These are phyloP conservation scores for Alternaria viburni DNA, from an alignment of 2,329 filamentous ascomycete species.

Conservation along the genomic window DNA sequence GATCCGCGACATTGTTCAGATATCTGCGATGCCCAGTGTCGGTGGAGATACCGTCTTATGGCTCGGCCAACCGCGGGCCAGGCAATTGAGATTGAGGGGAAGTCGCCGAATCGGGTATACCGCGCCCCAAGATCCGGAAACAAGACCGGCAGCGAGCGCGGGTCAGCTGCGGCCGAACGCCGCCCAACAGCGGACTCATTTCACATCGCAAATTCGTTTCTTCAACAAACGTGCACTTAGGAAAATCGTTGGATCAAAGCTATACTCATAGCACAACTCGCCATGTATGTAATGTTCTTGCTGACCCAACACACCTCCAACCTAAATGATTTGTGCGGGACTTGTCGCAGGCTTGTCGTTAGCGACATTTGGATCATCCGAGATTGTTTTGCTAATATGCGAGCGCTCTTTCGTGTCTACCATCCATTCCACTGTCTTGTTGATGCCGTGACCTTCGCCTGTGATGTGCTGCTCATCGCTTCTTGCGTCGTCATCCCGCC, in stretches of 20 bases:
- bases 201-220: background rate
- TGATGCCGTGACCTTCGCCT: constrained; percentile 14
- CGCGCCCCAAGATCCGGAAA: constrained; percentile 14
- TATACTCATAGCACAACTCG: background rate
- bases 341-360: constrained; percentile 7
- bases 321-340: constrained; percentile 17
- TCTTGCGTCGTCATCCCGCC: constrained; percentile 15
- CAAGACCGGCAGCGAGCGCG: constrained; percentile 20
- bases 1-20: constrained; percentile 28
- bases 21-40: background rate
- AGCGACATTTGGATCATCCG: background rate
- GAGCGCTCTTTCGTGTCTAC: constrained; percentile 9
- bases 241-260: background rate
- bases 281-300: background rate
- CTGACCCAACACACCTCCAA: background rate
- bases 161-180: constrained; percentile 4
- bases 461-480: constrained; percentile 28
- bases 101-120: constrained; percentile 27
- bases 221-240: background rate
- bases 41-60: constrained; percentile 2
- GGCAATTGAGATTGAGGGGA: constrained; percentile 38
- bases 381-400: background rate
- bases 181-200: background rate
- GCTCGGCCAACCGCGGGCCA: constrained; percentile 23
- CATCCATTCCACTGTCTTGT: constrained; percentile 31